phyloP scores from a whole-genome alignment of 345 rosid species.

The Eucalyptus sp. region DNA sequence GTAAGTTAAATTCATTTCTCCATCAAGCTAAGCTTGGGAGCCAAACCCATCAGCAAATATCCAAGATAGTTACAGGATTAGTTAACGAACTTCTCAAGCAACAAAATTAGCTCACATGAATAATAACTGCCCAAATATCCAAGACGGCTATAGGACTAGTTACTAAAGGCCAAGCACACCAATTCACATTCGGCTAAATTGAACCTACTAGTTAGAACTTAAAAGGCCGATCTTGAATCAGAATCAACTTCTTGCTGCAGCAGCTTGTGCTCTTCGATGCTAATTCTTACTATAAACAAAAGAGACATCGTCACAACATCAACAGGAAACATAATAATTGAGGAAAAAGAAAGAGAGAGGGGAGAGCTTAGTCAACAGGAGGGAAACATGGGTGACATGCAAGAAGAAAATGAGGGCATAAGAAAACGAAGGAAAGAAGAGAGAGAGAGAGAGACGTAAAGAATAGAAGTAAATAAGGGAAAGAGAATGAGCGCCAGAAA shows the following conservation, averaged over 20 bases:
- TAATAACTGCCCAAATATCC: background rate
- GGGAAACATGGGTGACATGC: background rate
- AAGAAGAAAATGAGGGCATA: background rate
- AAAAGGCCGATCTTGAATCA: background rate
- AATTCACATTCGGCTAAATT: background rate
- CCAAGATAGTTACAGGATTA: too few relatives aligned
- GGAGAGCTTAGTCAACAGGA: background rate
- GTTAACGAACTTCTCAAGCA: background rate
- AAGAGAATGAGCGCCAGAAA: background rate
- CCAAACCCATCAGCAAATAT: too few relatives aligned
- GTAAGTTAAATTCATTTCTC: too few relatives aligned
- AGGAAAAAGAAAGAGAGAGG: background rate
- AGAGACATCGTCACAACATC: background rate
- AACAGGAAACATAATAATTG: background rate
- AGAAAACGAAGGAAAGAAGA: background rate
- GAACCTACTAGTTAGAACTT: background rate
- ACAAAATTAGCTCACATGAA: background rate
- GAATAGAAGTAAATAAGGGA: background rate
- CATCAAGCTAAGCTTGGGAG: too few relatives aligned
- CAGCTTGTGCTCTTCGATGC: background rate
- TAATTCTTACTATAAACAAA: too few relatives aligned
- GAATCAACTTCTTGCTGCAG: background rate
- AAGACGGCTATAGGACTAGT: too few relatives aligned
- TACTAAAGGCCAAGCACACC: background rate
- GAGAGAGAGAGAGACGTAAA: too few relatives aligned